These are phyloP conservation scores for Podospora pseudocomata DNA, from an alignment of 495 filamentous ascomycete genomes.

Conservation along the genomic window DNA sequence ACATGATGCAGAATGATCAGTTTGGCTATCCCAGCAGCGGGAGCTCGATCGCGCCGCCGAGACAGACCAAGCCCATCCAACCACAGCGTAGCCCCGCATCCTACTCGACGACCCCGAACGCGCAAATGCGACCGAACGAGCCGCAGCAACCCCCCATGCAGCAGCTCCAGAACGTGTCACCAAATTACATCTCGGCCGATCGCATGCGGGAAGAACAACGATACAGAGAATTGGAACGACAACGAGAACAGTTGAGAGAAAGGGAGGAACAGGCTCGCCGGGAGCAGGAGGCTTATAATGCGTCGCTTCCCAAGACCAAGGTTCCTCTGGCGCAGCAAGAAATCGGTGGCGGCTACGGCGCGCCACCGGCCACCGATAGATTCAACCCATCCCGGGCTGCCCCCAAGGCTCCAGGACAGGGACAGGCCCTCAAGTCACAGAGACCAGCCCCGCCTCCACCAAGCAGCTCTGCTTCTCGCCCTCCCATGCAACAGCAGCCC, in stretches of 20 bases:
- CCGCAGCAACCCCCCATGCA: constrained; percentile 39
- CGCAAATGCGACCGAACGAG: constrained; percentile 40
- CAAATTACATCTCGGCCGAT: constrained; percentile 52
- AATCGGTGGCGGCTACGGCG: constrained; percentile 54
- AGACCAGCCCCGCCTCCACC: constrained; percentile 53
- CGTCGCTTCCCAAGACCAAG: constrained; percentile 73
- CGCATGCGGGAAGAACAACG: constrained; percentile 53
- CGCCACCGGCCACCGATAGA: constrained; percentile 54
- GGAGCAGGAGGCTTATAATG: constrained; percentile 81
- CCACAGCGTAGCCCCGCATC: constrained; percentile 43
- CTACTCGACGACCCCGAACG: constrained; percentile 27
- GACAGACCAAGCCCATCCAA: constrained; percentile 52
- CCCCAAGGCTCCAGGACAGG: constrained; percentile 50
- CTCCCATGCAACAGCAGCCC: constrained; percentile 40
- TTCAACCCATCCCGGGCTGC: constrained; percentile 79
- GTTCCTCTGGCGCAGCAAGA: constrained; percentile 83
- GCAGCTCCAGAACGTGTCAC: constrained; percentile 45
- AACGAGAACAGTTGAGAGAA: constrained; percentile 52
- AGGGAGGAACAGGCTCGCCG: constrained; percentile 63
- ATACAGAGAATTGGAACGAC: constrained; percentile 40
- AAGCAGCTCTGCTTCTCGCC: constrained; percentile 33
- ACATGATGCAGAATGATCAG: constrained; percentile 60
- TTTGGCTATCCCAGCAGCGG: constrained; percentile 60
- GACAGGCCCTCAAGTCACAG: constrained; percentile 48
- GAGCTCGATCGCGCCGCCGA: constrained; percentile 69